Percentiles rank a stretch among this genome's conserved stretches.
phyloP scores from a whole-genome alignment of 352 stramenopile species.

The Phytophthora constricta region DNA sequence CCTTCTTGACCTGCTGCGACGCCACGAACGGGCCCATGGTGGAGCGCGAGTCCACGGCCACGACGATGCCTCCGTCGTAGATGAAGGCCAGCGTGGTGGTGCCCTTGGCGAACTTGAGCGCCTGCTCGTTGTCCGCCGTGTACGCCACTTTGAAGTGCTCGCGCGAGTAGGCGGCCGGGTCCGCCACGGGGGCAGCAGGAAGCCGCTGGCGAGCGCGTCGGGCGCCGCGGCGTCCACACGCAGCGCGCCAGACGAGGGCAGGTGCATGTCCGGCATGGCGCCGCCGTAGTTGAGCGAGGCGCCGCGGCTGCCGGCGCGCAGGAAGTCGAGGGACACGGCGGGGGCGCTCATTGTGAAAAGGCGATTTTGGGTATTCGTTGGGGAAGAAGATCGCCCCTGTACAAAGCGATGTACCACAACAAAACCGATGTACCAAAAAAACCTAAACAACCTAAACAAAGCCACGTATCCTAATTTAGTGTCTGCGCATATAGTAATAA shows the following conservation, averaged over 20 bases:
- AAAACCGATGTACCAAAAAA: too few species aligned
- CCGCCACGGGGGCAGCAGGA: slow-evolving; percentile 74
- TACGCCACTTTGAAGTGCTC: slow-evolving; percentile 98
- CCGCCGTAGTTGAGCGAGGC: slow-evolving; percentile 73
- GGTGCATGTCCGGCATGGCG: slow-evolving; percentile 79
- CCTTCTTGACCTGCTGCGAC: slow-evolving; percentile 99
- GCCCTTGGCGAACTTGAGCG: slow-evolving; percentile 98
- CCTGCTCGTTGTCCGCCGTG: slow-evolving; percentile 95
- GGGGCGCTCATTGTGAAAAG: slow-evolving; percentile 43
- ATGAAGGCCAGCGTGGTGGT: slow-evolving; percentile 99
- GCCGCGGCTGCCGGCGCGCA: slow-evolving; percentile 71
- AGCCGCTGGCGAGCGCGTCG: slow-evolving; percentile 56
- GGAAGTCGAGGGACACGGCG: slow-evolving; percentile 70
- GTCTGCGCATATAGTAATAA: too few species aligned
- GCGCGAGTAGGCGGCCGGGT: slow-evolving; percentile 96
- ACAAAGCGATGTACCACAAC: too few species aligned
- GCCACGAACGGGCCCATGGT: slow-evolving; percentile 99
- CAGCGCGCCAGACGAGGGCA: slow-evolving; percentile 44
- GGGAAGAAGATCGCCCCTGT: background rate
- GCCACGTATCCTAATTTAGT: too few species aligned
- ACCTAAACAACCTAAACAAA: too few species aligned
- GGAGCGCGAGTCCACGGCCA: slow-evolving; percentile 98
- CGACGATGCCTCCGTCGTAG: slow-evolving; percentile 98
- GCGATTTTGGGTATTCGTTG: background rate
- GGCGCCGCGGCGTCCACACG: slow-evolving; percentile 26